Evolutionary conservation across 2,329 filamentous ascomycete species (phyloP), one percentile per base, ranked within the genome.

Genomic region (Colletotrichum magnum): DNA sequence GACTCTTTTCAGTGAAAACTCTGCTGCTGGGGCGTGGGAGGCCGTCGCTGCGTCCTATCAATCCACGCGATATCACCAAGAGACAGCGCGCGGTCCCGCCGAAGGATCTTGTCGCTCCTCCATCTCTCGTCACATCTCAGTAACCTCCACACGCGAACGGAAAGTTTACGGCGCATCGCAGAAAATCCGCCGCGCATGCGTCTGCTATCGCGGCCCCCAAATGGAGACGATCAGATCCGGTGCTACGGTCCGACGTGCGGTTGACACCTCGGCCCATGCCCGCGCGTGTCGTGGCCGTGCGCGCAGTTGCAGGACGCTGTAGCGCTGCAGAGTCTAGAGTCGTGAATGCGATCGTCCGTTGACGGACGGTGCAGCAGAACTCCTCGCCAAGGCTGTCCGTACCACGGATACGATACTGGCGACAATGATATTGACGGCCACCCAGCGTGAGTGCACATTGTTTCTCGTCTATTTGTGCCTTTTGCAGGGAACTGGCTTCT

Each of bases 151-250:
- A 69, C 61, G 62, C 62, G 57, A 61, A 62, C 51, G 57, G 56
- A 66, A 66, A 69, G 26, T 51, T 69, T 69, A 60, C 26, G 39
- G 62, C 63, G 66, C 56, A 66, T 66, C 66, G 62, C 62, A 66
- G 62, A 52, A 66, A 36, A 39, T 21, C 66, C 66, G 54, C 62
- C 43, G 51, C 62, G 50, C 56, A 56, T 69, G 62, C 54, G 51
- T 56, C 32, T 36, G 32, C 32, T 69, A 60, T 66, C 56, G 66
- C 45, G 66, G 56, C 56, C 62, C 66, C 66, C 50, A 56, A 52
- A 56, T 48, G 56, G 62, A 51, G 56, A 15, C 39, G 56, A 66
- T 69, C 62, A 60, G 66, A 69, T 60, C 66, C 66, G 56, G 62
- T 59, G 51, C 54, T 52, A 66, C 66, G 60, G 24, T 59, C 43